phyloP scores from a whole-genome alignment of 1,139 yeast genomes.

The Hyphopichia burtonii region DNA sequence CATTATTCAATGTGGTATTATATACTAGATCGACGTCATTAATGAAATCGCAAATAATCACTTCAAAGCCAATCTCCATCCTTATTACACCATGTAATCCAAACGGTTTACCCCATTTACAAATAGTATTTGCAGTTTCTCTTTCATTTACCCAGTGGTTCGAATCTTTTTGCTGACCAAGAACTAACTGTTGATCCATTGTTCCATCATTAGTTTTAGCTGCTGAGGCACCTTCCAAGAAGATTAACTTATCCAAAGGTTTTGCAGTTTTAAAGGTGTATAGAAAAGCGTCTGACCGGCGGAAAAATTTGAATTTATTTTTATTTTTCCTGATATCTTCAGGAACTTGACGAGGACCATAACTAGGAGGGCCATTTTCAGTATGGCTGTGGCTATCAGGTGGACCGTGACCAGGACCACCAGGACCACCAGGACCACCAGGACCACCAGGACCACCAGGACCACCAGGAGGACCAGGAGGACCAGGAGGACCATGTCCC shows the following conservation, averaged over 20 bases:
- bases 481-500: slow-evolving; percentile 1
- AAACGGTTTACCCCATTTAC: slow-evolving; percentile 50
- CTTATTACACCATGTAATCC: slow-evolving; percentile 53
- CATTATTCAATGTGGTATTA: slow-evolving; percentile 34
- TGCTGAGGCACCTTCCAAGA: slow-evolving; percentile 60
- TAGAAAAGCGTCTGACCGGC: slow-evolving; percentile 12
- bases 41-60: slow-evolving; percentile 51
- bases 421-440: slow-evolving; percentile 1
- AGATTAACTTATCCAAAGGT: slow-evolving; percentile 46
- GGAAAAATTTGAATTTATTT: no score
- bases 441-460: neutral
- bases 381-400: slow-evolving; percentile 6
- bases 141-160: slow-evolving; percentile 35
- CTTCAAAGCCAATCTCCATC: slow-evolving; percentile 56
- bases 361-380: neutral
- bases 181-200: slow-evolving; percentile 56
- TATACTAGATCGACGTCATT: slow-evolving; percentile 37
- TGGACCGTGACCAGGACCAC: neutral
- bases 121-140: slow-evolving; percentile 43
- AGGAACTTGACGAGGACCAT: slow-evolving; percentile 5
- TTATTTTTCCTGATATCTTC: no score
- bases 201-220: slow-evolving; percentile 51
- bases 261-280: slow-evolving; percentile 43
- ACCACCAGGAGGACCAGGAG: slow-evolving; percentile 3
- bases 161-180: slow-evolving; percentile 26